Percentiles rank a stretch among this genome's conserved stretches.
Evolutionary conservation across 164 flowering plant species (phyloP).

Genomic region (Piper longum): DNA sequence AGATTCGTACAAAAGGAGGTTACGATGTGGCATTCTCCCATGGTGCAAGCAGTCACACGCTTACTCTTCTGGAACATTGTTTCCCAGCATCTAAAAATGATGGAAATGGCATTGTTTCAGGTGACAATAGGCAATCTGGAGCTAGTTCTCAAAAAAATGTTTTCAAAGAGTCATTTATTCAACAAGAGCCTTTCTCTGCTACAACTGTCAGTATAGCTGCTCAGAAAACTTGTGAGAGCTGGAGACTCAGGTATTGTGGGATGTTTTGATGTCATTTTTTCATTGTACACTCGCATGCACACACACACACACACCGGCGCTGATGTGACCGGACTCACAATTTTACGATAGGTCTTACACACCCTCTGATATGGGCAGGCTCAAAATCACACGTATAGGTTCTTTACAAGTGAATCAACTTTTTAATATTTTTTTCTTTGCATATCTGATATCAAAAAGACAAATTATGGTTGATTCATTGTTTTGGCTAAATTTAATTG

Average conservation of each 20-base stretch:
- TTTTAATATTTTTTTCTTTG: no score
- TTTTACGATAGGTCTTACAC: no score
- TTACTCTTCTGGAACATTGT: slow-evolving; percentile 23
- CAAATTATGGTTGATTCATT: no score
- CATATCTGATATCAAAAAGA: no score
- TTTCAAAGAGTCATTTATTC: slow-evolving; percentile 12
- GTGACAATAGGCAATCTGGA: slow-evolving; percentile 7
- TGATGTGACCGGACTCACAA: no score
- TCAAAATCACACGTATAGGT: no score
- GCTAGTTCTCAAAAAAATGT: slow-evolving; percentile 11
- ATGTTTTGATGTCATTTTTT: not conserved
- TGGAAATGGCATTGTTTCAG: not conserved
- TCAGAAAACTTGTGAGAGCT: slow-evolving; percentile 61
- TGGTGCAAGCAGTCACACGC: slow-evolving; percentile 18
- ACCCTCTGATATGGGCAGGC: no score
- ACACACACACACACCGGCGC: no score
- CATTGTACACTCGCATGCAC: not conserved
- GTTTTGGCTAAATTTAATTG: no score
- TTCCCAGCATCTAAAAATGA: slow-evolving; percentile 20
- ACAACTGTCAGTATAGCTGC: slow-evolving; percentile 18
- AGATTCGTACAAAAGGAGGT: slow-evolving; percentile 29
- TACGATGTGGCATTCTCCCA: slow-evolving; percentile 19
- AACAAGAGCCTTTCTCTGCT: slow-evolving; percentile 13
- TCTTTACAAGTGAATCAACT: no score
- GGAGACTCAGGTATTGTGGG: slow-evolving; percentile 49